phyloP scores from a whole-genome alignment of 345 rosid genomes.

The Eucalyptus dawsonii region DNA sequence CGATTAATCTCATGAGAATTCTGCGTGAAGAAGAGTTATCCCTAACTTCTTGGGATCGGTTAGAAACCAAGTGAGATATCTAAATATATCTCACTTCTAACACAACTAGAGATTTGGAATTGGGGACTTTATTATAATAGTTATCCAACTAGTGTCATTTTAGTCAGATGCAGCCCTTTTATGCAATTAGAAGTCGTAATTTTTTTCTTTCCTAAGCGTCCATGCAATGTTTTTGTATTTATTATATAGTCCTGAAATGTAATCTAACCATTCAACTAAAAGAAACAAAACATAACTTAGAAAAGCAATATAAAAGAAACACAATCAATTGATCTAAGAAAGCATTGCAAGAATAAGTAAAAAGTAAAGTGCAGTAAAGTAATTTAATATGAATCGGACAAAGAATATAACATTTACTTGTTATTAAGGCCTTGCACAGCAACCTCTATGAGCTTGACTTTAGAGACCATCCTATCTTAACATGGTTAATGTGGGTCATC shows the following conservation, averaged over 20 bases:
- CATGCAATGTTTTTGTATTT: neutral
- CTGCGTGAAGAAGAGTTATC: neutral
- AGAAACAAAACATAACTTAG: neutral
- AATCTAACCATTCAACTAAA: no score
- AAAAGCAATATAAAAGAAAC: no score
- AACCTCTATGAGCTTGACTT: no score
- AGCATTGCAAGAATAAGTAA: neutral
- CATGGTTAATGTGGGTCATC: no score
- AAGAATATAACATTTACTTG: neutral
- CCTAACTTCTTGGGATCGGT: neutral
- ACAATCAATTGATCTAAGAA: neutral
- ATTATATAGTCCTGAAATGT: neutral
- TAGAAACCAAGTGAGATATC: no score
- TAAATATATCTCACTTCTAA: neutral
- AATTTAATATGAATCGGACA: rapidly evolving
- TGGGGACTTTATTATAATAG: no score
- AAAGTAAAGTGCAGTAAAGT: neutral
- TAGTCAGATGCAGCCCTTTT: no score
- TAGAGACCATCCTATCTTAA: no score
- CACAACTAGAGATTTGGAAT: neutral
- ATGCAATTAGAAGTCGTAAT: neutral
- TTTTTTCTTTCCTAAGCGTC: neutral
- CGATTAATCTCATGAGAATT: neutral
- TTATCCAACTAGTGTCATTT: no score
- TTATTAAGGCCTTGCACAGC: no score